Conservation (phyloP, 1,284 basidiomycete species). For the Fistulina hepatica region DNA sequence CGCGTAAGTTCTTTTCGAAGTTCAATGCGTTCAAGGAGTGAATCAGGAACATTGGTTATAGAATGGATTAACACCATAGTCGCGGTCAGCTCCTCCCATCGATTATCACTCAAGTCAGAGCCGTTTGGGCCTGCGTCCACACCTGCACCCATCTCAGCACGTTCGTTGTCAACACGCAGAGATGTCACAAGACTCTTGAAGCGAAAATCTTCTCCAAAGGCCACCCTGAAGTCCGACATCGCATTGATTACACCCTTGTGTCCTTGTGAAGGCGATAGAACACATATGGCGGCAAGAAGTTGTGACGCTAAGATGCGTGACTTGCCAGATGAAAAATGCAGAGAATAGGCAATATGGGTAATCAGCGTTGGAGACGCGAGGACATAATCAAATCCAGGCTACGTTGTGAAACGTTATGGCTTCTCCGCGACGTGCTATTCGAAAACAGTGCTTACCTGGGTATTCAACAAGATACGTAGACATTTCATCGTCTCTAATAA, state of each 20-base stretch:
- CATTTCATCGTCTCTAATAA: slow-evolving; percentile 72
- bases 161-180: slow-evolving; percentile 32
- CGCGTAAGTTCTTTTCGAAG: slow-evolving; percentile 74
- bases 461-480: slow-evolving; percentile 75
- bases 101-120: slow-evolving; percentile 34
- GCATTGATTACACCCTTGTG: slow-evolving; percentile 67
- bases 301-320: slow-evolving; percentile 66
- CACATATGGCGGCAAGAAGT: slow-evolving; percentile 74
- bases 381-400: slow-evolving; percentile 69
- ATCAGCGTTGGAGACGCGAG: slow-evolving; percentile 57
- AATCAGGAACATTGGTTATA: slow-evolving; percentile 66
- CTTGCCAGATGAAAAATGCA: slow-evolving; percentile 60
- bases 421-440: not conserved
- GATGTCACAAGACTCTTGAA: slow-evolving; percentile 69
- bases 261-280: slow-evolving; percentile 63
- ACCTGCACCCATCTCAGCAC: slow-evolving; percentile 22
- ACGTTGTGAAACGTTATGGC: slow-evolving; percentile 2
- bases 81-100: slow-evolving; percentile 77
- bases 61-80: slow-evolving; percentile 76
- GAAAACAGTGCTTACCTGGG: slow-evolving; percentile 45
- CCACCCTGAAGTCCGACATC: slow-evolving; percentile 67
- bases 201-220: slow-evolving; percentile 66
- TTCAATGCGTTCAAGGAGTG: slow-evolving; percentile 66
- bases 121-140: slow-evolving; percentile 25
- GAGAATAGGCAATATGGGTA: slow-evolving; percentile 62